These are phyloP conservation scores for Pseudocercospora cruenta DNA, from an alignment of 2,329 filamentous ascomycete species.

Conservation along the genomic window DNA sequence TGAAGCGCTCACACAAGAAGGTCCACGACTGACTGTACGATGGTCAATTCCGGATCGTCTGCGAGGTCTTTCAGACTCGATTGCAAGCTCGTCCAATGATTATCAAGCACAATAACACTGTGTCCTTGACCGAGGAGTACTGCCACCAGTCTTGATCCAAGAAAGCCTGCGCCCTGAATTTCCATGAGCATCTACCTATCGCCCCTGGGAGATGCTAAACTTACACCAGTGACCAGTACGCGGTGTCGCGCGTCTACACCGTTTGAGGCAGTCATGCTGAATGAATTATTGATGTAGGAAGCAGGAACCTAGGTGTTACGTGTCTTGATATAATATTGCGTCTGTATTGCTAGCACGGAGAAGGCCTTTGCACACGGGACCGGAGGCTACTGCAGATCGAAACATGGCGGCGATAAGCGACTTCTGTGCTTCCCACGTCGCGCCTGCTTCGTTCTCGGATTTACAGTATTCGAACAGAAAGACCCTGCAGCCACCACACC, in stretches of 20 bases:
- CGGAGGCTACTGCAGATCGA: neutral
- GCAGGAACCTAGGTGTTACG: neutral
- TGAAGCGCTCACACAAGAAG: neutral
- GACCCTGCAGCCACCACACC: neutral
- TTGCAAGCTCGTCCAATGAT: neutral
- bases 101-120: neutral
- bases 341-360: neutral
- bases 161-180: neutral
- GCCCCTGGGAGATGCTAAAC: neutral
- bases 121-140: neutral
- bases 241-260: neutral
- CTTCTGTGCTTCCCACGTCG: neutral
- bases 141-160: neutral
- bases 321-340: neutral
- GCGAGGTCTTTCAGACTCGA: neutral
- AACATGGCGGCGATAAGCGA: neutral
- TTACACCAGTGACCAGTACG: neutral
- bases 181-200: neutral
- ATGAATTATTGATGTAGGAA: neutral
- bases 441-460: neutral
- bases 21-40: neutral
- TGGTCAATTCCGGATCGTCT: neutral
- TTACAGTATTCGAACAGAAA: neutral
- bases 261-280: neutral
- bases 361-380: neutral